Conservation (phyloP, 768 basidiomycete genomes). For the Russula vinacea region DNA sequence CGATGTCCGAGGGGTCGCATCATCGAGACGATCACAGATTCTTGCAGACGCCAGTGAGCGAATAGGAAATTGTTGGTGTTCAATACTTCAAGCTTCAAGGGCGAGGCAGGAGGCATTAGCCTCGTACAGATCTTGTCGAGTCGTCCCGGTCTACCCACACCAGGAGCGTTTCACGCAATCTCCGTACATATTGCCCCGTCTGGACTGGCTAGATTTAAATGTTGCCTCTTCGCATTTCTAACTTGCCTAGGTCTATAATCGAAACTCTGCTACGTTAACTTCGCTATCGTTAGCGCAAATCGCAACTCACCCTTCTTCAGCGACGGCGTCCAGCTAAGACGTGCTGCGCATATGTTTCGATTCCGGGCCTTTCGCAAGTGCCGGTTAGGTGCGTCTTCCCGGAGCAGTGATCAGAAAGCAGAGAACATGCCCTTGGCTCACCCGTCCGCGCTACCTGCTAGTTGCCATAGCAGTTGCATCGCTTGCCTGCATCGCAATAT, state of each 20-base stretch:
- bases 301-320: neutral
- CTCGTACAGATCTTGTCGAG: no score
- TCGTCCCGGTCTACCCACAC: no score
- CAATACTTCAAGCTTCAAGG: no score
- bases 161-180: no score
- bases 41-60: no score
- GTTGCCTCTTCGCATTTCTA: neutral
- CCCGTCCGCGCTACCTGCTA: neutral
- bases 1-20: no score
- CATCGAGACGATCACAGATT: no score
- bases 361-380: constrained; percentile 30
- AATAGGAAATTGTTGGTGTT: no score
- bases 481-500: constrained; percentile 17
- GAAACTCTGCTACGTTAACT: neutral
- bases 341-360: constrained; percentile 15
- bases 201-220: neutral
- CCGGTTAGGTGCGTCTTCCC: constrained; percentile 22
- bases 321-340: neutral
- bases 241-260: neutral
- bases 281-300: neutral
- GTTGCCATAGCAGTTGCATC: constrained; percentile 18
- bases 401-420: neutral
- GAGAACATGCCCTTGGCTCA: neutral
- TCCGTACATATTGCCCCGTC: neutral
- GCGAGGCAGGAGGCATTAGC: no score